These are phyloP conservation scores for Delitschia confertaspora DNA, from an alignment of 495 filamentous ascomycete species.

Conservation along the genomic window DNA sequence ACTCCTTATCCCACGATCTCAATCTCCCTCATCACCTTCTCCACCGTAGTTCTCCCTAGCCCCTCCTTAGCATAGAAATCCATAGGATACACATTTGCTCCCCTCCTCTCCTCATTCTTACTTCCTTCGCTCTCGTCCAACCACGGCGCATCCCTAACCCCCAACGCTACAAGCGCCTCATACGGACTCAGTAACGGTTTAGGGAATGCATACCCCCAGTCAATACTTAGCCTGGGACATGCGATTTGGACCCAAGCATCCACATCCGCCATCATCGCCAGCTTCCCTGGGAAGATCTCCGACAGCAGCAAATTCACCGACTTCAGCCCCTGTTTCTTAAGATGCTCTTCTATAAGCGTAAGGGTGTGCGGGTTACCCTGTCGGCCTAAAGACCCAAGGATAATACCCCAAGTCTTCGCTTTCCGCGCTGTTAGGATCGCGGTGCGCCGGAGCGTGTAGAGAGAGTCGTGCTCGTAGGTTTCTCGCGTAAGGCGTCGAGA, in stretches of 20 bases:
- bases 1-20: constrained; percentile 10
- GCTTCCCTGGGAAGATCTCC: constrained; percentile 93
- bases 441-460: constrained; percentile 67
- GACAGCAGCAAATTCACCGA: constrained; percentile 76
- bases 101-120: constrained; percentile 7
- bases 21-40: constrained; percentile 17
- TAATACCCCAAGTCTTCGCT: constrained; percentile 86
- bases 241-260: constrained; percentile 98
- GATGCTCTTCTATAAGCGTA: constrained; percentile 67
- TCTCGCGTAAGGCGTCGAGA: constrained; percentile 83
- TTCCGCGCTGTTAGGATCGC: constrained; percentile 66
- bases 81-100: constrained; percentile 72
- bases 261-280: constrained; percentile 86
- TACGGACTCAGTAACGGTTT: constrained; percentile 86
- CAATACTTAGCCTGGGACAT: constrained; percentile 88
- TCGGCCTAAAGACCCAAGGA: constrained; percentile 81
- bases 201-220: constrained; percentile 97
- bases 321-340: constrained; percentile 58
- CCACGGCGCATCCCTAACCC: constrained; percentile 64
- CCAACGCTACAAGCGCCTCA: constrained; percentile 83
- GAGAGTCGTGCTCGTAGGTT: constrained; percentile 79
- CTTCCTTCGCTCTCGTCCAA: constrained; percentile 47
- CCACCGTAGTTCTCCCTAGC: constrained; percentile 60
- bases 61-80: constrained; percentile 95
- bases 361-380: constrained; percentile 95